phyloP scores from a whole-genome alignment of 2,329 filamentous ascomycete species.

The Trematosphaeria pertusa region DNA sequence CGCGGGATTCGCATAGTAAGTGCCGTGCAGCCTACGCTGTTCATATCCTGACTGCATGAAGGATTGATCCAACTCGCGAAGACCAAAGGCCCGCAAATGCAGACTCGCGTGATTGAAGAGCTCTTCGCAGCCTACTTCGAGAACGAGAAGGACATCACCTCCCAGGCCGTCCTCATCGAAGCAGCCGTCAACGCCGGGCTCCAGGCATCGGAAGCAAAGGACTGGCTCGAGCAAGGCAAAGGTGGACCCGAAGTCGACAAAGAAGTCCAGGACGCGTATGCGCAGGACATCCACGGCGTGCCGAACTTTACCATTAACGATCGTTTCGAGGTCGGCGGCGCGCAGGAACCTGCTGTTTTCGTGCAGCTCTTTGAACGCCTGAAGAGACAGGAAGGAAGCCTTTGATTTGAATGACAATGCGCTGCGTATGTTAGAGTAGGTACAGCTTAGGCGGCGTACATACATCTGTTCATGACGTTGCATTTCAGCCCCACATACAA shows the following conservation, averaged over 20 bases:
- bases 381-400: constrained; percentile 52
- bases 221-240: constrained; percentile 53
- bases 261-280: constrained; percentile 53
- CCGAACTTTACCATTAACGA: constrained; percentile 78
- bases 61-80: constrained; percentile 68
- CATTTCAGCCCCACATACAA: too few species aligned
- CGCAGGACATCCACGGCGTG: constrained; percentile 68
- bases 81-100: constrained; percentile 59
- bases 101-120: constrained; percentile 50
- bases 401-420: constrained; percentile 7
- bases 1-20: constrained; percentile 75
- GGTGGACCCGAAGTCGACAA: constrained; percentile 55
- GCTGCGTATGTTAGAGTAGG: constrained; percentile 4
- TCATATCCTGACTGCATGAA: constrained; percentile 1
- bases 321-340: constrained; percentile 71
- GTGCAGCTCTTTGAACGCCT: constrained; percentile 69
- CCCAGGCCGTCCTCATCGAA: constrained; percentile 48
- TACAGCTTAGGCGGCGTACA: too few species aligned
- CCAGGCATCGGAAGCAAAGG: constrained; percentile 50
- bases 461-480: too few species aligned
- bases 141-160: constrained; percentile 57
- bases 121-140: constrained; percentile 55
- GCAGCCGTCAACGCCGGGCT: constrained; percentile 54
- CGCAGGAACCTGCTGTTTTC: constrained; percentile 73
- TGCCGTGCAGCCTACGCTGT: constrained; percentile 10